Base-by-base conservation (phyloP, 2,329 filamentous ascomycete genomes). In the Fusarium siculi region DNA sequence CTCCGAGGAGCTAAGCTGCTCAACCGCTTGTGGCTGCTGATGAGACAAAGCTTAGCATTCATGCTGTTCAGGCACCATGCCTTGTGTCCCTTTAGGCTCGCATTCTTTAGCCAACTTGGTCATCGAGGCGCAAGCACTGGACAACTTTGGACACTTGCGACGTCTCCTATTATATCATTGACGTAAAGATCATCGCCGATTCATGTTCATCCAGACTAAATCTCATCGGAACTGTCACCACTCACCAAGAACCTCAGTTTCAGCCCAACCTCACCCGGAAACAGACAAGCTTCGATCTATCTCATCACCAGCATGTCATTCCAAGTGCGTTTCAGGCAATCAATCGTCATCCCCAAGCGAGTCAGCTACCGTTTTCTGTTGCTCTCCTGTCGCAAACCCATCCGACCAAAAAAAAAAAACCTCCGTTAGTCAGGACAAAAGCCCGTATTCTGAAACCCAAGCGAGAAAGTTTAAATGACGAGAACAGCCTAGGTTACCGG, bases 401-500 rank as follows among this genome's bases (percentile, higher is more conserved):
- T 19, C 39, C 39, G 2, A 56, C 59, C 39, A 37, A 47, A 56
- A 72, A 47, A 56, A 72, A 47, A 39, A 73, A 46, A 34, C 47
- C 30, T 54, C 44, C 50, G 42, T 34, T 64, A 54, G 64, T 36
- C 32, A 52, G 52, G 43, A 47, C 70, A 74, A 37, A 57, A 57
- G 34, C 37, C 61, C 66, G 70, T 74, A 59, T 74, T 43, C 28
- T 58, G 70, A 73, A 74, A 73, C 70, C 36, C 11, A 74, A 64
- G 70, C 67, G 56, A 60, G 61, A 68, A 73, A 74, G 70, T 60
- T 52, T 67, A 60, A 67, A 67, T 49, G 70, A 73, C 70, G 37
- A 64, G 53, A 63, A 66, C 46, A 56, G 70, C 9, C 39, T 71
- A 68, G 70, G 71, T 74, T 73, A 73, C 71, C 71, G 71, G 67